Evolutionary conservation across 192 early-diverging fungal genomes (phyloP), one percentile per base, ranked within the genome.

Genomic region (Entomortierella chlamydospora): DNA sequence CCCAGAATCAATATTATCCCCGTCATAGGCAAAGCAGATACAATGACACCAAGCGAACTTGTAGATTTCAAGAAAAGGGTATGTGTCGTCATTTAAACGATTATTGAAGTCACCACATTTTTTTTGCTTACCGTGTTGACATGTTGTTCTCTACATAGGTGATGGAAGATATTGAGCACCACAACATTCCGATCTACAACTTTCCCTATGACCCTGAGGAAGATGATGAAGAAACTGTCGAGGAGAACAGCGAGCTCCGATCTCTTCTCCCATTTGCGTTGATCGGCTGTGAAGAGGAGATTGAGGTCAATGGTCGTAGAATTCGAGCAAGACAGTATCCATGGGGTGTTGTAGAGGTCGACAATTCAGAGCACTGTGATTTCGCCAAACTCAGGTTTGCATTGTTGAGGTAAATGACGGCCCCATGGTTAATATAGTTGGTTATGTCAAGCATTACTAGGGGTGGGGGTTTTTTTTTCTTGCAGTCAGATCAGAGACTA

Each of bases 151-250:
- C 25, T 20, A 37, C 4, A 17, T 17, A 88, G 83, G 87, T 99
- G 61, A 98, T 98, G 97, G 92, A 97, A 68, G 98, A 99, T 83
- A 97, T 99, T 82, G 89, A 90, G 10, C 88, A 94, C 76, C 95
- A 96, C 86, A 90, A 94, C 50, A 98, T 99, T 69, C 96, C 96
- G 23, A 95, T 98, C 73, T 99, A 97, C 86, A 95, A 94, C 83
- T 99, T 99, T 83, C 98, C 98, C 55, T 92, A 93, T 61, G 92
- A 97, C 61, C 90, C 91, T 26, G 97, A 99, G 65, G 97, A 97
- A 69, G 98, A 98, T 65, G 98, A 99, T 70, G 98, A 99, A 70
- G 98, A 99, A 70, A 98, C 95, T 0, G 92, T 95, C 33, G 97
- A 99, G 84, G 97, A 99, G 82, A 99, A 98, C 86, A 90, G 94